phyloP scores from a whole-genome alignment of 2,329 filamentous ascomycete genomes.

The Lasiodiplodia gonubiensis region DNA sequence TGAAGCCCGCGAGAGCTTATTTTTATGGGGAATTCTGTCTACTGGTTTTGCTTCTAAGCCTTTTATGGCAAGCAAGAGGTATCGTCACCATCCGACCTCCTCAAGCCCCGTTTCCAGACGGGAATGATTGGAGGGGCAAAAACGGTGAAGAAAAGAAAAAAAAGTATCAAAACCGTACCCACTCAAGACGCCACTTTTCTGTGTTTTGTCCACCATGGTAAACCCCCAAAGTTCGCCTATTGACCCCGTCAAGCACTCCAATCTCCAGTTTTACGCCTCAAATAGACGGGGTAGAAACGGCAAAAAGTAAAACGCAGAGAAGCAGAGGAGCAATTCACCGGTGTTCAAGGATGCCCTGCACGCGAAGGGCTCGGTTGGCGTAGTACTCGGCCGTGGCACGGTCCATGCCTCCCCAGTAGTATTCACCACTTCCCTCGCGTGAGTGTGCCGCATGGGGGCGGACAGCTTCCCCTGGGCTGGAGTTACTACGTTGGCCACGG shows the following conservation, averaged over 20 bases:
- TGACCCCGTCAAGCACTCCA: background rate
- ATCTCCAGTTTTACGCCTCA: background rate
- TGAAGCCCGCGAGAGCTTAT: conserved; percentile 7
- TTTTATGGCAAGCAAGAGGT: background rate
- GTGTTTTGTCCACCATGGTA: background rate
- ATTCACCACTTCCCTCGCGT: background rate
- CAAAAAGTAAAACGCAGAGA: background rate
- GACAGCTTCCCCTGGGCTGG: background rate
- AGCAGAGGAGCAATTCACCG: background rate
- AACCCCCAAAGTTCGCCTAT: background rate
- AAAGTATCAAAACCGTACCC: background rate
- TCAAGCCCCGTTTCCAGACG: background rate
- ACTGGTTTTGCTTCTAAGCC: background rate
- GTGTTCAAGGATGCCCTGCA: background rate
- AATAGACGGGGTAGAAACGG: background rate
- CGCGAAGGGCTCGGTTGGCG: background rate
- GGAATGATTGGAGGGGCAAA: background rate
- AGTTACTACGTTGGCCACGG: background rate
- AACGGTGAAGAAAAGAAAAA: background rate
- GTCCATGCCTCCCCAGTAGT: background rate
- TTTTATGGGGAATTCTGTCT: background rate
- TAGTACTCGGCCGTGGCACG: background rate
- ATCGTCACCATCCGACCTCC: background rate
- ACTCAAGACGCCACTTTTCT: background rate
- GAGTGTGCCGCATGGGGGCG: background rate